phyloP scores from a whole-genome alignment of 2,329 filamentous ascomycete genomes.

The Diaporthe australafricana region DNA sequence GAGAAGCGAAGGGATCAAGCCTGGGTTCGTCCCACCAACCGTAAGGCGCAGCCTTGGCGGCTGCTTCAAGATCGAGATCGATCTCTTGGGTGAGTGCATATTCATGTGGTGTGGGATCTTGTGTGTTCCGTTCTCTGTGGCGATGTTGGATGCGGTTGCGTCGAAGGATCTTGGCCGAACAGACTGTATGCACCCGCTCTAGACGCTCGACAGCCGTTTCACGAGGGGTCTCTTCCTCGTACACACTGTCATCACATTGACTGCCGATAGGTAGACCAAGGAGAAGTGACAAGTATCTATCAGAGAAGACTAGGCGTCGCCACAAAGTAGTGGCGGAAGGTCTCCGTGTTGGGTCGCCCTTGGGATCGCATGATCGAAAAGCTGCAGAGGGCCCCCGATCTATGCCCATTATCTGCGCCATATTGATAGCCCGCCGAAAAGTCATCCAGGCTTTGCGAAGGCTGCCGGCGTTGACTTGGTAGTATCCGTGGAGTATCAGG shows the following conservation, averaged over 20 bases:
- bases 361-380: slow-evolving; percentile 53
- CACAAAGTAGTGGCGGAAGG: slow-evolving; percentile 54
- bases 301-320: slow-evolving; percentile 61
- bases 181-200: slow-evolving; percentile 56
- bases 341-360: slow-evolving; percentile 44
- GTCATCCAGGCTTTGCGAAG: slow-evolving; percentile 66
- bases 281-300: slow-evolving; percentile 63
- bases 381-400: slow-evolving; percentile 50
- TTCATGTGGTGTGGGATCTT: slow-evolving; percentile 46
- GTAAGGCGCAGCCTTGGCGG: slow-evolving; percentile 53
- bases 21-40: slow-evolving; percentile 61
- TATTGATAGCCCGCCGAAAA: slow-evolving; percentile 59
- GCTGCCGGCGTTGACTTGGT: slow-evolving; percentile 64
- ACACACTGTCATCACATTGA: slow-evolving; percentile 52
- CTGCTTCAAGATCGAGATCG: slow-evolving; percentile 59
- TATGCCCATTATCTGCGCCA: slow-evolving; percentile 64
- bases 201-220: slow-evolving; percentile 54
- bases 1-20: slow-evolving; percentile 40
- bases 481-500: slow-evolving; percentile 59
- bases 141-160: slow-evolving; percentile 52
- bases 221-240: slow-evolving; percentile 43
- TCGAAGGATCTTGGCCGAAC: slow-evolving; percentile 59
- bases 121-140: slow-evolving; percentile 31
- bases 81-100: slow-evolving; percentile 56
- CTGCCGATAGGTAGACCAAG: slow-evolving; percentile 61